phyloP scores from a whole-genome alignment of 306 rosid genomes.

The Senna siamea region DNA sequence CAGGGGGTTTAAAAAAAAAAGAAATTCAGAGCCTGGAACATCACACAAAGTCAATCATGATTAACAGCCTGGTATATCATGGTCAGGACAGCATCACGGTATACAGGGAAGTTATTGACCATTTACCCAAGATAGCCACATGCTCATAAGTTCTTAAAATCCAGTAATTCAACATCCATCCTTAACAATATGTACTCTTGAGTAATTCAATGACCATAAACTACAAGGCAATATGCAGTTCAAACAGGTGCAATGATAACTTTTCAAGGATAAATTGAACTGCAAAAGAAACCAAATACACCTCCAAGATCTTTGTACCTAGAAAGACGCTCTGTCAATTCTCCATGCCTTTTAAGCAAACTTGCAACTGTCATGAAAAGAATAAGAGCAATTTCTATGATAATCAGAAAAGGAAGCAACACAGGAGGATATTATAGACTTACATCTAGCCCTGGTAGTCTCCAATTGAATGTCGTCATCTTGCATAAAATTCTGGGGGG shows the following conservation, averaged over 20 bases:
- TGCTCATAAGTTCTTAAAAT: not conserved
- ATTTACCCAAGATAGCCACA: not conserved
- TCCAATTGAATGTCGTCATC: constrained; percentile 86
- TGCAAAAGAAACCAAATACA: constrained; percentile 14
- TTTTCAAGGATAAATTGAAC: constrained; percentile 25
- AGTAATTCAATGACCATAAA: constrained; percentile 7
- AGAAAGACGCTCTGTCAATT: constrained; percentile 83
- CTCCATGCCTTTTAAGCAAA: constrained; percentile 81
- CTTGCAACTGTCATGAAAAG: constrained; percentile 63
- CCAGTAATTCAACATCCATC: not conserved
- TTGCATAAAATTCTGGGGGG: constrained; percentile 59
- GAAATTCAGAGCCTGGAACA: not conserved
- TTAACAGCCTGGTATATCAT: too few species aligned
- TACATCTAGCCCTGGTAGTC: constrained; percentile 82
- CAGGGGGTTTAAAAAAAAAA: not conserved
- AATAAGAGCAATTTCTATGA: constrained; percentile 34
- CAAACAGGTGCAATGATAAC: constrained; percentile 11
- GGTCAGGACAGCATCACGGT: not conserved
- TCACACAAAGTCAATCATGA: not conserved
- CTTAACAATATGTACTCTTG: not conserved
- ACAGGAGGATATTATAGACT: constrained; percentile 23
- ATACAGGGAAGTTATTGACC: not conserved
- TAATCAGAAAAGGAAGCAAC: constrained; percentile 20
- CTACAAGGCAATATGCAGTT: constrained; percentile 24
- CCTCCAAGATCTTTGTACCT: constrained; percentile 52